phyloP scores from a whole-genome alignment of 371 early-diverging fungal species.

The Zancudomyces culisetae region DNA sequence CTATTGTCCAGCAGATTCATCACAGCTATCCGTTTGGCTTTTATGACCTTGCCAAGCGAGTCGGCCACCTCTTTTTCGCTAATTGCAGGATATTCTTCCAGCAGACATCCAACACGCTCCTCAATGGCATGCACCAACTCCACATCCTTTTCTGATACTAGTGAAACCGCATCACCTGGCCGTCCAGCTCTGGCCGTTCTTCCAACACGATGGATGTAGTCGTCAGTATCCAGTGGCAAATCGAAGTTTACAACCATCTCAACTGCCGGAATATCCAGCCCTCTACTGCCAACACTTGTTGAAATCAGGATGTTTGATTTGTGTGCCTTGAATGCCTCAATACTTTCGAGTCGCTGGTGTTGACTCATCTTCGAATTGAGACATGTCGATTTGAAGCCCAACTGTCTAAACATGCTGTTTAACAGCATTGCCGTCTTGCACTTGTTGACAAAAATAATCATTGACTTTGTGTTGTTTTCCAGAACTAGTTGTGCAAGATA shows the following conservation, averaged over 20 bases:
- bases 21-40: conserved; percentile 75
- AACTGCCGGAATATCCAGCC: conserved; percentile 96
- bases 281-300: conserved; percentile 96
- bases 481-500: conserved; percentile 67
- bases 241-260: conserved; percentile 92
- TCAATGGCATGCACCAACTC: conserved; percentile 75
- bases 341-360: conserved; percentile 66
- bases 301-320: conserved; percentile 73
- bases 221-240: conserved; percentile 91
- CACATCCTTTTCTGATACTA: conserved; percentile 89
- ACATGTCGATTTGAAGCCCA: conserved; percentile 74
- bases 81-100: conserved; percentile 49
- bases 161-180: conserved; percentile 74
- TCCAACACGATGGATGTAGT: conserved; percentile 97
- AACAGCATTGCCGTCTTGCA: conserved; percentile 68
- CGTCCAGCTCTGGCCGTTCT: conserved; percentile 95
- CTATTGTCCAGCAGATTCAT: conserved; percentile 55
- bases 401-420: conserved; percentile 60
- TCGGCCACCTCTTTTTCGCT: conserved; percentile 64
- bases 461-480: conserved; percentile 50
- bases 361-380: conserved; percentile 91
- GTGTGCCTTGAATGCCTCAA: conserved; percentile 81
- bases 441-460: conserved; percentile 77
- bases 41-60: conserved; percentile 54
- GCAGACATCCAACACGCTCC: conserved; percentile 49